phyloP scores from a whole-genome alignment of 768 basidiomycete species.

The Agrocybe praecox region DNA sequence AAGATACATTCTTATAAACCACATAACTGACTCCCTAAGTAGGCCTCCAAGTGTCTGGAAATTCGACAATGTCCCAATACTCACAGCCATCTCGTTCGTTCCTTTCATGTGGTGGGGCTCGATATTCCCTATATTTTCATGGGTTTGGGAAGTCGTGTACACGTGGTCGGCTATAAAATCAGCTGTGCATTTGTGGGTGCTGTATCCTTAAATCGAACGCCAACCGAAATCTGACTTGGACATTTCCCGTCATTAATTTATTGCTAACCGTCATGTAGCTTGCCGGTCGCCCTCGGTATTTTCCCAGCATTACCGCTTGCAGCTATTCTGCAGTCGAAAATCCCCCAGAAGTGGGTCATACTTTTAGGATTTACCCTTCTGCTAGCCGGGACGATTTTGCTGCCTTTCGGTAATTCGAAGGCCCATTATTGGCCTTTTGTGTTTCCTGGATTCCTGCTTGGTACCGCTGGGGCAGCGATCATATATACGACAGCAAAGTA shows the following conservation, averaged over 20 bases:
- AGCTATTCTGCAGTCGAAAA: slow-evolving; percentile 31
- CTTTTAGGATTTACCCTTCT: slow-evolving; percentile 40
- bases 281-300: slow-evolving; percentile 43
- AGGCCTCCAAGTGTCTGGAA: slow-evolving; percentile 47
- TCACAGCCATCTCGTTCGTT: slow-evolving; percentile 37
- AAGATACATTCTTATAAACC: neutral
- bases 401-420: slow-evolving; percentile 41
- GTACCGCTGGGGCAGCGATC: slow-evolving; percentile 46
- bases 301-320: slow-evolving; percentile 41
- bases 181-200: slow-evolving; percentile 40
- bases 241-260: too few relatives aligned
- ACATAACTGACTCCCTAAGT: neutral
- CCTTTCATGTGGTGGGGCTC: slow-evolving; percentile 41
- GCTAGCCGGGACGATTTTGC: slow-evolving; percentile 38
- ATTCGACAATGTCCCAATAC: slow-evolving; percentile 40
- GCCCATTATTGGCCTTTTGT: slow-evolving; percentile 47
- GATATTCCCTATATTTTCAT: slow-evolving; percentile 34
- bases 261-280: too few relatives aligned
- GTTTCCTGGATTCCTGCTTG: slow-evolving; percentile 53
- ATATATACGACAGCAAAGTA: slow-evolving; percentile 51
- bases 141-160: slow-evolving; percentile 42
- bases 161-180: slow-evolving; percentile 42
- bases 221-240: slow-evolving; percentile 4
- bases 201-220: too few relatives aligned
- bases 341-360: slow-evolving; percentile 47